Conservation (phyloP, 2,329 filamentous ascomycete genomes). For the Xylariaceae sp. region DNA sequence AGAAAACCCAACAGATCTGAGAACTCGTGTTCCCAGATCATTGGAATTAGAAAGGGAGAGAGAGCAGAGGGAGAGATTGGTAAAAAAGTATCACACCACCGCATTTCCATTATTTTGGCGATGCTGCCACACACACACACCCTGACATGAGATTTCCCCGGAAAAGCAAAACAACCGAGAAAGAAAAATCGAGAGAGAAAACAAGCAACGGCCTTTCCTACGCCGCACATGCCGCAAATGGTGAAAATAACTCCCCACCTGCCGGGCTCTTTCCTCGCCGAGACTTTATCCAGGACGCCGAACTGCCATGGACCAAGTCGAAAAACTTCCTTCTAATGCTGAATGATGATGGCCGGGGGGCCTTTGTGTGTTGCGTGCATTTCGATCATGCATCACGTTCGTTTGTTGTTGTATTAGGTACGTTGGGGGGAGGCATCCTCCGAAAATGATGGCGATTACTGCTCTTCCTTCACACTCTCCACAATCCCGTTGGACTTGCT, state of each 20-base stretch:
- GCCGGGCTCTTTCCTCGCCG: neutral
- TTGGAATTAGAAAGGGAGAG: neutral
- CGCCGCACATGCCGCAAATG: slow-evolving; percentile 8
- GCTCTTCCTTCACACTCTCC: slow-evolving; percentile 54
- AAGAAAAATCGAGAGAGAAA: neutral
- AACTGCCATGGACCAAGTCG: slow-evolving; percentile 10
- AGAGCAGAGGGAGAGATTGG: neutral
- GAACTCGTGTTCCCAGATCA: too few relatives aligned
- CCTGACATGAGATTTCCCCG: neutral
- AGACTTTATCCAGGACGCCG: slow-evolving; percentile 16
- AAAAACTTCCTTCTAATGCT: slow-evolving; percentile 4
- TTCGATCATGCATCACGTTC: too few relatives aligned
- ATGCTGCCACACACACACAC: neutral
- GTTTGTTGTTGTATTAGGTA: neutral
- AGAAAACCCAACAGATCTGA: too few relatives aligned
- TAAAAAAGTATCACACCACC: neutral
- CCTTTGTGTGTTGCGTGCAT: neutral
- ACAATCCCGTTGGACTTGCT: slow-evolving; percentile 51
- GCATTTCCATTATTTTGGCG: neutral
- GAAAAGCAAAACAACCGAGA: neutral
- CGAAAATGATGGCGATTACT: slow-evolving; percentile 22
- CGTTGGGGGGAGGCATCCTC: neutral
- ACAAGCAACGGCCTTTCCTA: neutral
- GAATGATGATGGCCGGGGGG: too few relatives aligned
- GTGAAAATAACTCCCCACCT: slow-evolving; percentile 8